These are phyloP conservation scores for Scheffersomyces spartinae DNA, from an alignment of 805 yeast species.

Conservation along the genomic window DNA sequence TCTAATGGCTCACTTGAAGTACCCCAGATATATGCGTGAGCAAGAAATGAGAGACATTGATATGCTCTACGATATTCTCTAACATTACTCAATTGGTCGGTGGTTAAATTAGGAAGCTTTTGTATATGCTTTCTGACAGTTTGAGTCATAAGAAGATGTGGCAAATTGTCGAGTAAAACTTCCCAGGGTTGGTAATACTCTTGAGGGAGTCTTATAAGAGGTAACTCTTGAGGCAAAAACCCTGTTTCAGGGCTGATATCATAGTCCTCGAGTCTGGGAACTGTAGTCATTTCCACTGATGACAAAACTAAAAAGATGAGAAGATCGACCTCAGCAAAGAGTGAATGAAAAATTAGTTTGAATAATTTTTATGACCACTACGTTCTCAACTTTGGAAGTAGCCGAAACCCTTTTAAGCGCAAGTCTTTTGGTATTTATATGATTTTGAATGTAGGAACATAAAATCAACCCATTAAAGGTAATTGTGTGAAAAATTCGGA, in stretches of 20 bases:
- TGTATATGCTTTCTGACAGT: slow-evolving; percentile 45
- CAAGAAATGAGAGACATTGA: slow-evolving; percentile 63
- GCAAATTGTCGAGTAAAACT: slow-evolving; percentile 47
- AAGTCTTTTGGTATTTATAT: too few species aligned
- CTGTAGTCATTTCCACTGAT: background rate
- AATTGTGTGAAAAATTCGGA: too few species aligned
- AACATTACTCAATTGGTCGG: slow-evolving; percentile 30
- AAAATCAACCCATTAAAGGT: too few species aligned
- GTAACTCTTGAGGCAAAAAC: slow-evolving; percentile 62
- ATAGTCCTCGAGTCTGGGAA: slow-evolving; percentile 39
- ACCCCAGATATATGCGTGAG: slow-evolving; percentile 90
- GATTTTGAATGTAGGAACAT: too few species aligned
- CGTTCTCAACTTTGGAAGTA: too few species aligned
- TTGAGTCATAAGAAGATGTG: slow-evolving; percentile 60
- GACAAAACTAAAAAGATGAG: too few species aligned
- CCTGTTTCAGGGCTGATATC: slow-evolving; percentile 66
- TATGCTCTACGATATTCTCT: slow-evolving; percentile 70
- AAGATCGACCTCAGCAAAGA: too few species aligned
- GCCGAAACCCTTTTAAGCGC: too few species aligned
- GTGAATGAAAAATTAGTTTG: too few species aligned
- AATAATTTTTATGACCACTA: too few species aligned
- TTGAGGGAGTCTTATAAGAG: slow-evolving; percentile 48
- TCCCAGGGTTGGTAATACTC: slow-evolving; percentile 75
- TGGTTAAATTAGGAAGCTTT: slow-evolving; percentile 43
- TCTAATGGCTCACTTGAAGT: slow-evolving; percentile 49